Evolutionary conservation across 2,329 filamentous ascomycete genomes (phyloP), one percentile per base, ranked within the genome.

Genomic region (Camptophora hylomeconis): DNA sequence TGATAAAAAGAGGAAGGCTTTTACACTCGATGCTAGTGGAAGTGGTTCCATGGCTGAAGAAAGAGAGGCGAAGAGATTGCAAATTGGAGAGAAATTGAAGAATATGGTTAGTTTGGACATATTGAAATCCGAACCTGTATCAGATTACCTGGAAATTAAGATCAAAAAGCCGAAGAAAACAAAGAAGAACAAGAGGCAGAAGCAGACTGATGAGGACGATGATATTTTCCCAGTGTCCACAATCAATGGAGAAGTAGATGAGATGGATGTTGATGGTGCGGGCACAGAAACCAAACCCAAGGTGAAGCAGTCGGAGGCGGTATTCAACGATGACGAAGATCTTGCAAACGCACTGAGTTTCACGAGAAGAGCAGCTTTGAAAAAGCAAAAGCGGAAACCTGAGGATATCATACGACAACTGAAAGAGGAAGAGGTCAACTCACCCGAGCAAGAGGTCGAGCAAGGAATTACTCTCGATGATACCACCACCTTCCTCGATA

Each of bases 121-220:
- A 38, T 65, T 58, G 45, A 61, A 66, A 11, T 72, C 80, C 23
- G 64, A 69, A 6, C 75, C 75, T 2, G 60, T 70, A 10, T 93
- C 86, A 11, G 89, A 98, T 52, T 98, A 98, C 51, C 64, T 92
- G 39, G 83, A 93, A 37, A 71, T 94, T 47, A 98, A 94, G 54
- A 69, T 95, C 39, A 92, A 84, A 58, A 98, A 93, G 53, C 77
- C 82, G 1, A 94, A 92, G 57, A 94, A 78, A 57, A 65, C 75
- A 55, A 89, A 87, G 57, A 68, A 72, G 17, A 87, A 84, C 52
- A 66, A 71, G 14, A 81, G 78, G 2, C 67, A 80, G 28, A 72
- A 80, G 48, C 79, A 76, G 42, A 67, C 66, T 2, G 57, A 65
- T n/a, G 69, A 75, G 20, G 71, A 75, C 7, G 67, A 70, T 9